phyloP scores from a whole-genome alignment of 805 yeast species.

The Lipomyces starkeyi region DNA sequence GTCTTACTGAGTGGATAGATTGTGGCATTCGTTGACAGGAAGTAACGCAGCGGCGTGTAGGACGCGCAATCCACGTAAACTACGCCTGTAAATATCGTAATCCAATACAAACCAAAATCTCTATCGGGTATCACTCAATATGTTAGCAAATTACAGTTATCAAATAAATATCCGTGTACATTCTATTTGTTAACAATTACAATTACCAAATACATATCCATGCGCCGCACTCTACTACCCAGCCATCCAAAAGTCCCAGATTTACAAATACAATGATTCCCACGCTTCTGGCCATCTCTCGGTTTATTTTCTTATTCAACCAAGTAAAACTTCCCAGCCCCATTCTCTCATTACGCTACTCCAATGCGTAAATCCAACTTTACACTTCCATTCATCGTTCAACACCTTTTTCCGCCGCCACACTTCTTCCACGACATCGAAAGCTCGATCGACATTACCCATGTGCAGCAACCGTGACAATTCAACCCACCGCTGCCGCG shows the following conservation, averaged over 20 bases:
- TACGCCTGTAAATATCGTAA: background rate
- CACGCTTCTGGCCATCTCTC: too few species aligned
- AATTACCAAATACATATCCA: background rate
- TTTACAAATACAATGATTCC: too few species aligned
- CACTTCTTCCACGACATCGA: slow-evolving; percentile 72
- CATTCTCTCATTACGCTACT: slow-evolving; percentile 72
- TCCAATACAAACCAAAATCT: background rate
- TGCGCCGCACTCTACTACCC: background rate
- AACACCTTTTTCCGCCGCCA: slow-evolving; percentile 57
- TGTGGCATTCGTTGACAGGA: too few species aligned
- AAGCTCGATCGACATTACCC: slow-evolving; percentile 68
- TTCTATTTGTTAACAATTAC: background rate
- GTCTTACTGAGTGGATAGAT: background rate
- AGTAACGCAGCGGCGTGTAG: too few species aligned
- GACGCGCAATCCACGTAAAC: too few species aligned
- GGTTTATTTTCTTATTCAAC: slow-evolving; percentile 41
- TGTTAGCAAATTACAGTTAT: background rate
- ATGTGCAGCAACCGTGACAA: slow-evolving; percentile 63
- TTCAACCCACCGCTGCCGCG: slow-evolving; percentile 61
- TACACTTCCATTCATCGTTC: slow-evolving; percentile 29
- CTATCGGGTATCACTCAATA: background rate
- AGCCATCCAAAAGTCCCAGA: too few species aligned
- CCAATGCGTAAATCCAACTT: slow-evolving; percentile 58
- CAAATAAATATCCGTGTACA: background rate
- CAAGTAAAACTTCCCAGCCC: slow-evolving; percentile 76